Base-by-base conservation (phyloP, 495 filamentous ascomycete species). In the Penicillium roqueforti region DNA sequence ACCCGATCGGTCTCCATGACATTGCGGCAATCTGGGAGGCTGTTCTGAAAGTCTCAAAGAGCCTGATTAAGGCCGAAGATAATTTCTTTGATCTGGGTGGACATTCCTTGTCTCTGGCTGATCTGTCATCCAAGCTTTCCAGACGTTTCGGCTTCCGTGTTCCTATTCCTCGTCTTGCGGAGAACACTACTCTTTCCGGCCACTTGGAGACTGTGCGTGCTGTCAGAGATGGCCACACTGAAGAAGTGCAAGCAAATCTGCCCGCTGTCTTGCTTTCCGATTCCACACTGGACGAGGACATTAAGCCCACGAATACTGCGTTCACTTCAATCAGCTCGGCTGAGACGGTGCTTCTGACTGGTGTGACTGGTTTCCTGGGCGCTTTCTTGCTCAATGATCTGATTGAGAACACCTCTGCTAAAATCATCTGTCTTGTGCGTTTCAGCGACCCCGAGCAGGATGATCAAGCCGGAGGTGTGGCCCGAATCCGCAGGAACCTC, bases 41-140 rank as follows among this genome's bases (percentile, higher is more conserved):
- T 16, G 75, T 79, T 16, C 70, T 88, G 13, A 82, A 83, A 43
- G 74, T 81, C 1, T 72, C 81, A 4, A 69, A 70, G 37, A 65
- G 63, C 13, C 66, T 73, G 29, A 67, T 88, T 11, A 83, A 80
- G 54, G 71, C 82, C 3, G 80, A 84, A 56, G 79, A 85, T 56
- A 81, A 81, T 56, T 88, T 87, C 67, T 88, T 87, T 59, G 83
- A 86, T 55, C 63, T 87, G 4, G 85, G 85, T n/a, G 85, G 85
- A 1, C 85, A 87, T 65, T 85, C 82, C 9, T 67, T 88, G 55
- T 81, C 81, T n/a, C 73, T 88, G 31, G 85, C 83, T 0, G 83
- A 85, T 43, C 76, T 87, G 14, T 77, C 83, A 18, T 80, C 79
- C 3, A 75, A 76, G 46, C 54, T 87, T 3, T 80, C 82, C 0